Conservation (phyloP, 768 basidiomycete genomes). For the Russula brevipes region DNA sequence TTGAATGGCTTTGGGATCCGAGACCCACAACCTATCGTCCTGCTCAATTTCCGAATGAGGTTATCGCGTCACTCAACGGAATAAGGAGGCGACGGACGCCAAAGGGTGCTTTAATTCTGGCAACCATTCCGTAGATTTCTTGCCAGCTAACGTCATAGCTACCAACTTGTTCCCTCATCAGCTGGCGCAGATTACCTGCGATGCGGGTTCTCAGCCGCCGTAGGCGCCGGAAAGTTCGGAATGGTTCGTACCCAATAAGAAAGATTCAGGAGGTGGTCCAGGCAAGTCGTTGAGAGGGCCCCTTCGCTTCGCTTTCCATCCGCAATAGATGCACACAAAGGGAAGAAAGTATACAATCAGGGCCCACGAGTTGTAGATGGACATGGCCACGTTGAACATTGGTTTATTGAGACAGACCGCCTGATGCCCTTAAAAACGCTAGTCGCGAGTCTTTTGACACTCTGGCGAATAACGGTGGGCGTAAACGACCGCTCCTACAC, state of each 20-base stretch:
- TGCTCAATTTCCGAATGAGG: background rate
- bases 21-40: constrained; percentile 16
- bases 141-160: constrained; percentile 14
- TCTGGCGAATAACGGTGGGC: no score
- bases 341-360: background rate
- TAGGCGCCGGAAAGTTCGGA: background rate
- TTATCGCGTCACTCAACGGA: no score
- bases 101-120: constrained; percentile 16
- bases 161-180: constrained; percentile 19
- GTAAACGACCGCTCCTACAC: background rate
- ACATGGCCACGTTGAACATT: background rate
- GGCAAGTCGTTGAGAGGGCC: background rate
- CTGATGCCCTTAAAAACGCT: no score
- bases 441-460: no score
- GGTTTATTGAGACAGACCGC: background rate
- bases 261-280: constrained; percentile 16
- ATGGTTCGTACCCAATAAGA: constrained; percentile 12
- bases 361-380: background rate
- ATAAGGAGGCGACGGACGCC: constrained; percentile 2
- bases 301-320: background rate
- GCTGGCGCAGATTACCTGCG: constrained; percentile 16
- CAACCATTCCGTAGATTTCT: constrained; percentile 7
- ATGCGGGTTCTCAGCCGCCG: background rate
- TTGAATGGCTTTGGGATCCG: constrained; percentile 21
- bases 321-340: background rate